These are phyloP conservation scores for Vanderwaltozyma verrucispora DNA, from an alignment of 805 yeast species.

Conservation along the genomic window DNA sequence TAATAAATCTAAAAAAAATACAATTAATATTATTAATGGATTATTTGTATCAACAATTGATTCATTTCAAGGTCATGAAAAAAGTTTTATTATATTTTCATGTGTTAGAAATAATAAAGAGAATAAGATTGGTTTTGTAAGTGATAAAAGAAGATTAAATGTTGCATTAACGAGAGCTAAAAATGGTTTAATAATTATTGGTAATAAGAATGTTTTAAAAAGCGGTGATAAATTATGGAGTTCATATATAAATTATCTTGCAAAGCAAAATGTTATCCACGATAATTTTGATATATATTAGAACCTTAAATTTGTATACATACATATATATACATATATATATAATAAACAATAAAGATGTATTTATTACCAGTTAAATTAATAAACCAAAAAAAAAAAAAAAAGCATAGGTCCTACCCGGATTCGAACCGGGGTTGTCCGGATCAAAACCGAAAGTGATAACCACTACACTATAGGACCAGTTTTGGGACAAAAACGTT, in stretches of 20 bases:
- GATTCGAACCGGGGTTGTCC: constrained; percentile 77
- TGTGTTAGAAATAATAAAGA: constrained; percentile 59
- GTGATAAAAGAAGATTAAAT: constrained; percentile 52
- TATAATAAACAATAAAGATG: not conserved
- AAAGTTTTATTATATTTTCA: constrained; percentile 70
- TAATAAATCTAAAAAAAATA: constrained; percentile 6
- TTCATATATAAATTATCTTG: constrained; percentile 36
- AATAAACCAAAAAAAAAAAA: not conserved
- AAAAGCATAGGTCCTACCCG: constrained; percentile 57
- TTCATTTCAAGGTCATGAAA: constrained; percentile 95
- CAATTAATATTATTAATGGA: constrained; percentile 32
- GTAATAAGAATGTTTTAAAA: constrained; percentile 43
- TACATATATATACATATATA: not conserved
- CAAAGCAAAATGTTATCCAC: constrained; percentile 26
- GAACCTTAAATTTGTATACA: not conserved
- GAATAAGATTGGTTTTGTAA: constrained; percentile 51
- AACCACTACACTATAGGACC: constrained; percentile 61
- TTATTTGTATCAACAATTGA: constrained; percentile 56
- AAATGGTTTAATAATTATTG: constrained; percentile 49
- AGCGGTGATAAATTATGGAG: constrained; percentile 40
- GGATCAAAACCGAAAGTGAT: constrained; percentile 77
- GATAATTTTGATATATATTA: constrained; percentile 15
- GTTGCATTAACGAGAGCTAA: constrained; percentile 67
- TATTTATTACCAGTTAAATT: too few relatives aligned
- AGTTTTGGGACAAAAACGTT: too few relatives aligned